Conservation (phyloP, 1,284 basidiomycete genomes). For the Vanrija humicola region DNA sequence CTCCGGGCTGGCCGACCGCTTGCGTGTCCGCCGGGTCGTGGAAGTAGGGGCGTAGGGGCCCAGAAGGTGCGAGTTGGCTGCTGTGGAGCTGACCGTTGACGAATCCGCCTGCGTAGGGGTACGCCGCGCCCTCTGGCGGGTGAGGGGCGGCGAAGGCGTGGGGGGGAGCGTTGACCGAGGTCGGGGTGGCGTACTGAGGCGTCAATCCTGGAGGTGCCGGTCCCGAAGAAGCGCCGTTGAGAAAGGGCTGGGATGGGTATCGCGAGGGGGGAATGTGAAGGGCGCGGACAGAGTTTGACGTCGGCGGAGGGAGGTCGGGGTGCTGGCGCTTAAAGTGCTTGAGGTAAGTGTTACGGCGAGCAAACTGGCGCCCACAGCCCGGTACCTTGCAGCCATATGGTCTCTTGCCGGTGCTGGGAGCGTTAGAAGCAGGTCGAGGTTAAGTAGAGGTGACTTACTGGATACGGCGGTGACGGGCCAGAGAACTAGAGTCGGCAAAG, state of each 20-base stretch:
- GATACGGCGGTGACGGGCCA: slow-evolving; percentile 56
- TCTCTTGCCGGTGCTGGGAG: slow-evolving; percentile 36
- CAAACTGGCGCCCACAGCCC: slow-evolving; percentile 37
- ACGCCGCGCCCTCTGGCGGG: slow-evolving; percentile 40
- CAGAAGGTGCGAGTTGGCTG: slow-evolving; percentile 11
- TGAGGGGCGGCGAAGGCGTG: slow-evolving; percentile 40
- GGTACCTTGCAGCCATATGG: slow-evolving; percentile 38
- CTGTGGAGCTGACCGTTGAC: slow-evolving; percentile 16
- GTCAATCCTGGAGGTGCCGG: neutral
- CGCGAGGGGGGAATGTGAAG: slow-evolving; percentile 16
- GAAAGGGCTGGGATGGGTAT: slow-evolving; percentile 6
- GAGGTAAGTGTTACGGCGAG: slow-evolving; percentile 41
- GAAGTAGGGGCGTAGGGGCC: slow-evolving; percentile 11
- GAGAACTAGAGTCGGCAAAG: slow-evolving; percentile 57
- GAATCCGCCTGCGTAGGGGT: slow-evolving; percentile 30
- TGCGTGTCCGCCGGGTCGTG: slow-evolving; percentile 10
- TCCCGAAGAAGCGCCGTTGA: slow-evolving; percentile 9
- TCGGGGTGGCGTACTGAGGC: slow-evolving; percentile 23
- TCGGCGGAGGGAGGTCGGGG: slow-evolving; percentile 35
- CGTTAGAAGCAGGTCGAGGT: no score
- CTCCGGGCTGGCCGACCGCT: slow-evolving; percentile 4
- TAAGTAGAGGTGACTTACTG: slow-evolving; percentile 50
- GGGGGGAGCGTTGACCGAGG: slow-evolving; percentile 17
- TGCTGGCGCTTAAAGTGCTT: slow-evolving; percentile 43
- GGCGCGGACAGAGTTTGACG: slow-evolving; percentile 19